phyloP scores from a whole-genome alignment of 805 yeast species.

The Saccharomycopsis fermentans region DNA sequence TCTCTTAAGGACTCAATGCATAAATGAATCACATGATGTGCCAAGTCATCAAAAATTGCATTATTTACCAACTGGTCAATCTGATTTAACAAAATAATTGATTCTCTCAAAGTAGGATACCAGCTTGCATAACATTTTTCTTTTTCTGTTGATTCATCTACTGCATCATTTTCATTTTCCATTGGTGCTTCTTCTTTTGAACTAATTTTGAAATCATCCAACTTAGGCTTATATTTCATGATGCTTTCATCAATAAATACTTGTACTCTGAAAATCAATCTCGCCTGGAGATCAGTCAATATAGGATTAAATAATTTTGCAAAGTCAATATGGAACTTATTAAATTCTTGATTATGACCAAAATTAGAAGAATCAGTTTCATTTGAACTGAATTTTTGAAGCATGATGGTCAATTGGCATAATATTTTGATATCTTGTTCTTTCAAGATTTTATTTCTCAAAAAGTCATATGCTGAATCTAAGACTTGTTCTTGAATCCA shows the following conservation, averaged over 20 bases:
- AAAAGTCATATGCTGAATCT: conserved; percentile 67
- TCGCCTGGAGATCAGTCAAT: conserved; percentile 64
- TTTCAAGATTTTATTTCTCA: conserved; percentile 56
- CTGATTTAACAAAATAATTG: conserved; percentile 60
- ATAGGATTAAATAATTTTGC: conserved; percentile 62
- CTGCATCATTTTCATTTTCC: neutral
- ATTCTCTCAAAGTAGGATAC: conserved; percentile 64
- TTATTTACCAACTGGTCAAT: conserved; percentile 74
- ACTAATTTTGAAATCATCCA: conserved; percentile 47
- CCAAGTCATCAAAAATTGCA: conserved; percentile 75
- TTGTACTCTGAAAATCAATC: conserved; percentile 74
- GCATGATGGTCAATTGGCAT: conserved; percentile 64
- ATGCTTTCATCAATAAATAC: conserved; percentile 60
- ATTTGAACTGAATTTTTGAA: conserved; percentile 62
- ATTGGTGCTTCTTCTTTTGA: neutral
- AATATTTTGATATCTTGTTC: conserved; percentile 59
- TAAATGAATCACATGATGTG: conserved; percentile 76
- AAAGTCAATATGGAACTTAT: conserved; percentile 30
- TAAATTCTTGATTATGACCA: conserved; percentile 21
- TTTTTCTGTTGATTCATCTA: conserved; percentile 1
- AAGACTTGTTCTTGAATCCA: conserved; percentile 51
- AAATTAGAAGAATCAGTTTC: conserved; percentile 25
- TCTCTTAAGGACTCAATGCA: conserved; percentile 53
- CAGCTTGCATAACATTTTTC: conserved; percentile 30
- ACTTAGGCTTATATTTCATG: conserved; percentile 52